These are phyloP conservation scores for Paecilomyces niveus DNA, from an alignment of 2,329 filamentous ascomycete species.

Conservation along the genomic window DNA sequence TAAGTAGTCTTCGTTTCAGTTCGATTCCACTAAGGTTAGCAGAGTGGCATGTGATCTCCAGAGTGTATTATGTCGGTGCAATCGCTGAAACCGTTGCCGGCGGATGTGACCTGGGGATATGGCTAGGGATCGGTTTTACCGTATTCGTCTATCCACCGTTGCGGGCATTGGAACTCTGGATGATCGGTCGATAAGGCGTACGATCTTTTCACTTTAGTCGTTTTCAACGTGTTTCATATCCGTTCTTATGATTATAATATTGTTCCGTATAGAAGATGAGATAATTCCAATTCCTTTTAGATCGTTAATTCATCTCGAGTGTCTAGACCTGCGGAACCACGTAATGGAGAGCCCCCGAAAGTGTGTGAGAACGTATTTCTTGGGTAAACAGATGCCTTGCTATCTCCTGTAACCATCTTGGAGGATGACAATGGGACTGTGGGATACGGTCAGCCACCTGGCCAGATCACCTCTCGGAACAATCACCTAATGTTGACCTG, in stretches of 20 bases:
- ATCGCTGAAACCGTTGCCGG: conserved; percentile 15
- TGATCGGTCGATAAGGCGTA: background rate
- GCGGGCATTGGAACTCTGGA: background rate
- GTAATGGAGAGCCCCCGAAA: too few relatives aligned
- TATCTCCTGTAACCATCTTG: too few relatives aligned
- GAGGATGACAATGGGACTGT: too few relatives aligned
- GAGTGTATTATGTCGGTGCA: conserved; percentile 32
- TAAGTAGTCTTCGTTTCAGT: conserved; percentile 8
- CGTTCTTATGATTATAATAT: background rate
- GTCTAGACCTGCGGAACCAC: too few relatives aligned
- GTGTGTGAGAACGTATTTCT: too few relatives aligned
- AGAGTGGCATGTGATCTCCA: conserved; percentile 4
- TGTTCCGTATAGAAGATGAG: background rate
- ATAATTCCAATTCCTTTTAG: too few relatives aligned
- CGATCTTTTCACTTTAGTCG: background rate
- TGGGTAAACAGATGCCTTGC: too few relatives aligned
- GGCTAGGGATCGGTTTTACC: background rate
- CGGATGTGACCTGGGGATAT: background rate
- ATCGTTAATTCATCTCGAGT: too few relatives aligned
- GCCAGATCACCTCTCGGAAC: too few relatives aligned
- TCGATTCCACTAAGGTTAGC: background rate
- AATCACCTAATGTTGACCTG: too few relatives aligned
- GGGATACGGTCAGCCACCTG: too few relatives aligned
- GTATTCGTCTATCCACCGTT: background rate
- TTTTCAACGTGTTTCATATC: background rate